Evolutionary conservation across 306 rosid species (phyloP).

Genomic region (Cajanus cajan): DNA sequence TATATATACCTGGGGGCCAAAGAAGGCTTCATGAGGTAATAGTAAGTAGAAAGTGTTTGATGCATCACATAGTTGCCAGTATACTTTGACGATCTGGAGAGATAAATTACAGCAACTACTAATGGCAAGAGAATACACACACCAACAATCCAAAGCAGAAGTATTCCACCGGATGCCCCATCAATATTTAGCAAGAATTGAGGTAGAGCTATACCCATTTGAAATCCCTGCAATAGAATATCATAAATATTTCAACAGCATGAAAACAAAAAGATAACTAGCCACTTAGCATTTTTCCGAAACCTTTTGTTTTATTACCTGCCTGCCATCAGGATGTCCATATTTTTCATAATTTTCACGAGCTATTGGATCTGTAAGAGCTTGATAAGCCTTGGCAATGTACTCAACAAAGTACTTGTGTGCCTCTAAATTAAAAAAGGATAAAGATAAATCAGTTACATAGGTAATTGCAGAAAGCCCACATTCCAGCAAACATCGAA

Average conservation of each 20-base stretch:
- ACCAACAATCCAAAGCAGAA: constrained; percentile 95
- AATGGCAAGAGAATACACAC: constrained; percentile 93
- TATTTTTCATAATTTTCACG: constrained; percentile 95
- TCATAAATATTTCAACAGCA: constrained; percentile 26
- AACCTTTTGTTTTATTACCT: constrained; percentile 51
- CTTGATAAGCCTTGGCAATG: constrained; percentile 95
- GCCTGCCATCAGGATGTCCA: constrained; percentile 98
- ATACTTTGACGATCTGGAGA: constrained; percentile 92
- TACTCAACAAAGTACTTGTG: constrained; percentile 81
- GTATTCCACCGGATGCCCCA: constrained; percentile 96
- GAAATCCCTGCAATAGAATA: constrained; percentile 75
- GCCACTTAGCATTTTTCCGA: constrained; percentile 1
- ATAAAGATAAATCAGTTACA: constrained; percentile 5
- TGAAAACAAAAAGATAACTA: constrained; percentile 14
- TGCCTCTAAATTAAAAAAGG: constrained; percentile 56
- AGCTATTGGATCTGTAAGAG: constrained; percentile 82
- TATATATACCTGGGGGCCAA: constrained; percentile 83
- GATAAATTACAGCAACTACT: constrained; percentile 92
- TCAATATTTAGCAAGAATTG: constrained; percentile 80
- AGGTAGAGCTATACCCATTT: constrained; percentile 99
- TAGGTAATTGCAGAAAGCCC: neutral
- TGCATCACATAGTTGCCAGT: constrained; percentile 98
- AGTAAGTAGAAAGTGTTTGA: constrained; percentile 85
- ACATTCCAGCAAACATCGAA: neutral
- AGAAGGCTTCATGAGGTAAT: constrained; percentile 90